phyloP scores from a whole-genome alignment of 1,139 yeast species.

The Cylindricascospora bacillispora region DNA sequence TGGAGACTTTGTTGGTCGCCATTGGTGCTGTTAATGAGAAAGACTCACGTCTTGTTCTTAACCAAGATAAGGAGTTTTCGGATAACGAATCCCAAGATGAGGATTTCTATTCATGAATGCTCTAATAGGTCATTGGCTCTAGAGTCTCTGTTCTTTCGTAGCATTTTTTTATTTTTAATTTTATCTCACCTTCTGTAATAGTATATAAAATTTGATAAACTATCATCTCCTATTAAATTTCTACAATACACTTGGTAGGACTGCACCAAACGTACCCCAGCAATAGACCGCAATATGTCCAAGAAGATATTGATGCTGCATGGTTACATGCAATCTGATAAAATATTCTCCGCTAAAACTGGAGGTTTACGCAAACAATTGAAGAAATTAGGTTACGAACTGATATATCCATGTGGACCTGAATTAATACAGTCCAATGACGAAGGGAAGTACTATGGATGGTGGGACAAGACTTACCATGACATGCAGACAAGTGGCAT shows the following conservation, averaged over 20 bases:
- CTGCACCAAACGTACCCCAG: no score
- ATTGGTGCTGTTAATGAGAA: conserved; percentile 48
- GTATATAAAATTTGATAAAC: no score
- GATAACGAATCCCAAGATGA: conserved; percentile 32
- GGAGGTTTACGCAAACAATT: conserved; percentile 64
- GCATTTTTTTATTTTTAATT: no score
- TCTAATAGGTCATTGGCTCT: no score
- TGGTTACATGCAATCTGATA: conserved; percentile 59
- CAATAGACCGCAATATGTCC: no score
- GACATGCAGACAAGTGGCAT: conserved; percentile 4
- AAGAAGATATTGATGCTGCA: conserved; percentile 38
- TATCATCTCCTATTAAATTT: no score
- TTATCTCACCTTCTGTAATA: no score
- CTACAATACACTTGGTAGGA: no score
- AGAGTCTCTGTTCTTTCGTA: no score
- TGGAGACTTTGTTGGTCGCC: conserved; percentile 58
- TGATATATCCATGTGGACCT: conserved; percentile 68
- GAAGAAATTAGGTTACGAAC: conserved; percentile 51
- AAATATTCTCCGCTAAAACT: conserved; percentile 59
- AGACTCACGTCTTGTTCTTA: conserved; percentile 54
- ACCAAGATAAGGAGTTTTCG: conserved; percentile 39
- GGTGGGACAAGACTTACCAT: conserved; percentile 17
- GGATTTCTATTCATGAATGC: conserved; percentile 32
- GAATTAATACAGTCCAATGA: conserved; percentile 7
- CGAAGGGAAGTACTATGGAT: conserved; percentile 15